Evolutionary conservation across 2,329 filamentous ascomycete species (phyloP).

Genomic region (Diaporthe ampelina): DNA sequence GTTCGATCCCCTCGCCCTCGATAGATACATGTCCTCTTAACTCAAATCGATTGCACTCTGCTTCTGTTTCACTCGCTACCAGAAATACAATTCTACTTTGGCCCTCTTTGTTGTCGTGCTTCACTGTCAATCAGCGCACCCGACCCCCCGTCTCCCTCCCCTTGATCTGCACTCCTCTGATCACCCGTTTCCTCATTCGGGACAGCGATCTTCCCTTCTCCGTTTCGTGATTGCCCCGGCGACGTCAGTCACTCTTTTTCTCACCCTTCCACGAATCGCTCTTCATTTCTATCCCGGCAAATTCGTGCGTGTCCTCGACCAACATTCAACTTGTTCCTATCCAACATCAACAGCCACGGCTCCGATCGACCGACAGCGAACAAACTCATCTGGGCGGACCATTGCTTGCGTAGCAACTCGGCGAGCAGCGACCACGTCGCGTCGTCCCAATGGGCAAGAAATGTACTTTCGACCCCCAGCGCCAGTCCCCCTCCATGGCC

Average conservation of each 20-base stretch:
- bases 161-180: conserved; percentile 34
- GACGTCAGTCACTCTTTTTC: conserved; percentile 33
- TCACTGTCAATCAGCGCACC: neutral
- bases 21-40: neutral
- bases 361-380: conserved; percentile 1
- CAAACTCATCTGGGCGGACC: neutral
- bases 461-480: conserved; percentile 29
- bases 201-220: conserved; percentile 32
- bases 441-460: conserved; percentile 43
- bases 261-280: neutral
- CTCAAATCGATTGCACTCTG: neutral
- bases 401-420: neutral
- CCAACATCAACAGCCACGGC: neutral
- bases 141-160: conserved; percentile 9
- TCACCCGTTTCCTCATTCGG: conserved; percentile 33
- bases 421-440: conserved; percentile 31
- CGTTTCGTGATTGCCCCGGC: conserved; percentile 31
- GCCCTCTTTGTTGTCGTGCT: conserved; percentile 4
- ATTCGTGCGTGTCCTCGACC: neutral
- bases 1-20: conserved; percentile 10
- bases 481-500: no score
- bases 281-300: neutral
- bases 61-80: conserved; percentile 36
- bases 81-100: neutral
- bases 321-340: neutral